Evolutionary conservation across 1,284 basidiomycete species (phyloP).

Genomic region (Rhizopogon parksii): DNA sequence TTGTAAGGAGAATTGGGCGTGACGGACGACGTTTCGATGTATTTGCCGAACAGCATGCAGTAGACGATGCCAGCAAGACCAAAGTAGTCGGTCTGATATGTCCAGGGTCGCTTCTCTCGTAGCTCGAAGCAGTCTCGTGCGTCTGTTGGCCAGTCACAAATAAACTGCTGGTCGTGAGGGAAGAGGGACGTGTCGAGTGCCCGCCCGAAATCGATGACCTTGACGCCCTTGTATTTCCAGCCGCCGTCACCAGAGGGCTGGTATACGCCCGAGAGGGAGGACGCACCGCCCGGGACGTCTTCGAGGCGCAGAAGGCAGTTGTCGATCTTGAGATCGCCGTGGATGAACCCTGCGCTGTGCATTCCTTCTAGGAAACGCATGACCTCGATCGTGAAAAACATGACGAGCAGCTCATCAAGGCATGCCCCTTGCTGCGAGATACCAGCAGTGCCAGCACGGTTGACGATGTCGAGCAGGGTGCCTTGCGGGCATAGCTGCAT

Average conservation of each 20-base stretch:
- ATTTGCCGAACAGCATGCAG: slow-evolving; percentile 94
- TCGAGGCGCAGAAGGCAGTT: slow-evolving; percentile 93
- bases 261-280: slow-evolving; percentile 73
- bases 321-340: slow-evolving; percentile 99
- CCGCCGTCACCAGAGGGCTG: slow-evolving; percentile 70
- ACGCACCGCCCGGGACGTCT: slow-evolving; percentile 64
- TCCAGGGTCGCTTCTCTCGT: slow-evolving; percentile 80
- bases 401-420: slow-evolving; percentile 88
- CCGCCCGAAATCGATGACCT: slow-evolving; percentile 94
- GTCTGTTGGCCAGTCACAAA: slow-evolving; percentile 85
- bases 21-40: slow-evolving; percentile 71
- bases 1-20: slow-evolving; percentile 41
- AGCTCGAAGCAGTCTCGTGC: slow-evolving; percentile 89
- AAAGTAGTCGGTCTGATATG: slow-evolving; percentile 92
- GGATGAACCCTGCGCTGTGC: slow-evolving; percentile 81
- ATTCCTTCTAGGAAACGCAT: slow-evolving; percentile 78
- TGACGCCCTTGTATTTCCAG: slow-evolving; percentile 86
- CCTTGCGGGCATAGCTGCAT: slow-evolving; percentile 90
- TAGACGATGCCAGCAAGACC: slow-evolving; percentile 91
- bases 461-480: slow-evolving; percentile 89
- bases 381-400: slow-evolving; percentile 94
- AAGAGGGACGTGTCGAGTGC: slow-evolving; percentile 84
- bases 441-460: slow-evolving; percentile 67
- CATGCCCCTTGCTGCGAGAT: slow-evolving; percentile 73
- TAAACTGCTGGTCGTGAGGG: slow-evolving; percentile 69